Base-by-base conservation (phyloP, 345 rosid genomes). In the Iberis pinnata region DNA sequence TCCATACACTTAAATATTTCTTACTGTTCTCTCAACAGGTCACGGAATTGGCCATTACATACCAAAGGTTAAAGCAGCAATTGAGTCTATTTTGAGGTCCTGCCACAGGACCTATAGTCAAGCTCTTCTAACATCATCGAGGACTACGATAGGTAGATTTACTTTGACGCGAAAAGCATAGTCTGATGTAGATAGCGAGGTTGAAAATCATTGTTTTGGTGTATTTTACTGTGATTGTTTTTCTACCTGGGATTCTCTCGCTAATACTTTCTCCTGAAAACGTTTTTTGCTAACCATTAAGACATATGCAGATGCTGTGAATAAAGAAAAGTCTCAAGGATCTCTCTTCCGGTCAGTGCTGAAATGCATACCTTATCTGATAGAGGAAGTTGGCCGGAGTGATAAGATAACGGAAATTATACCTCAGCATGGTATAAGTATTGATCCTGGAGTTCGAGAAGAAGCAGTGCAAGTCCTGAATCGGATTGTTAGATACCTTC, bases 391-490 rank as follows among this genome's bases (percentile, higher is more conserved):
- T 73, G 89, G 98, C 40, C 83, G 98, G 76, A 85, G 75, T 63
- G 98, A 88, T 74, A 92, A 85, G 80, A 85, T 92, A 50, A 78
- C 96, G 13, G 98, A 92, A 75, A 85, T 92, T 67, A 92, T 92
- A 75, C 98, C 98, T 66, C 93, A 85, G 71, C 96, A 92, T 71
- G 98, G 98, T 54, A 85, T 92, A 76, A 88, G 96, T 70, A 78
- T 85, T 41, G 98, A 92, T 72, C 96, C 98, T 43, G 93, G 95
- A 43, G 98, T 92, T 31, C 98, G 98, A 42, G 98, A 88, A 72
- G 98, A 92, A 79, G 98, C 98, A 26, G 98, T 81, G 33, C 96
- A 79, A 73, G 95, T 88, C 15, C 71, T 92, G 81, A 92, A 85
- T 75, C 78, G 98, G 64, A 80, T 88, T 67, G 93, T 92, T 56